Evolutionary conservation across 2,329 filamentous ascomycete genomes (phyloP).

Genomic region (Ceratocystis papillata): DNA sequence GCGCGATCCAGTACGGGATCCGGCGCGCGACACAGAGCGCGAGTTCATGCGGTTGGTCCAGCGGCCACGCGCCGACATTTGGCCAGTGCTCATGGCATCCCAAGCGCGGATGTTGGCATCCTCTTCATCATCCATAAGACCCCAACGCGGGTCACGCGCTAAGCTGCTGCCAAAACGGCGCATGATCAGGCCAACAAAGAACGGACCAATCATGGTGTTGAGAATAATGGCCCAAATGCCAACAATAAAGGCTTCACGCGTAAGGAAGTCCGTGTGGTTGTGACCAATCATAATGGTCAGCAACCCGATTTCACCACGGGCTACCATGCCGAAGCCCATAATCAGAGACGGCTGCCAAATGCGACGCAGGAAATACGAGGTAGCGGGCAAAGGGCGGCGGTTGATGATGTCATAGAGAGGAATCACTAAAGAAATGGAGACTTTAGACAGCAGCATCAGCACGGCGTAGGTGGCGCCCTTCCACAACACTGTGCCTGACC

Average conservation of each 20-base stretch:
- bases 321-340: slow-evolving; percentile 48
- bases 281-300: slow-evolving; percentile 36
- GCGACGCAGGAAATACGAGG: slow-evolving; percentile 28
- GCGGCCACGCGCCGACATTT: slow-evolving; percentile 1
- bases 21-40: slow-evolving; percentile 17
- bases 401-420: slow-evolving; percentile 31
- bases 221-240: slow-evolving; percentile 48
- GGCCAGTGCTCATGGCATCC: slow-evolving; percentile 16
- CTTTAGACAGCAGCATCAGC: slow-evolving; percentile 43
- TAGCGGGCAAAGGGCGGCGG: slow-evolving; percentile 14
- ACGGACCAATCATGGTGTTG: slow-evolving; percentile 45
- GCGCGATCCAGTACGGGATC: slow-evolving; percentile 5
- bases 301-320: slow-evolving; percentile 51
- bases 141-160: slow-evolving; percentile 20
- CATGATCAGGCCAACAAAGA: slow-evolving; percentile 42
- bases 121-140: slow-evolving; percentile 14
- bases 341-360: slow-evolving; percentile 41
- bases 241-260: slow-evolving; percentile 43
- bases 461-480: slow-evolving; percentile 45
- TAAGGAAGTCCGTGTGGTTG: slow-evolving; percentile 37
- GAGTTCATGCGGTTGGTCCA: slow-evolving; percentile 22
- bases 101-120: slow-evolving; percentile 14
- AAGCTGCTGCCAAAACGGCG: slow-evolving; percentile 11
- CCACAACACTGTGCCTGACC: slow-evolving; percentile 42
- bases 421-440: slow-evolving; percentile 26